phyloP scores from a whole-genome alignment of 1,284 basidiomycete species.

The Ustanciosporium gigantosporum region DNA sequence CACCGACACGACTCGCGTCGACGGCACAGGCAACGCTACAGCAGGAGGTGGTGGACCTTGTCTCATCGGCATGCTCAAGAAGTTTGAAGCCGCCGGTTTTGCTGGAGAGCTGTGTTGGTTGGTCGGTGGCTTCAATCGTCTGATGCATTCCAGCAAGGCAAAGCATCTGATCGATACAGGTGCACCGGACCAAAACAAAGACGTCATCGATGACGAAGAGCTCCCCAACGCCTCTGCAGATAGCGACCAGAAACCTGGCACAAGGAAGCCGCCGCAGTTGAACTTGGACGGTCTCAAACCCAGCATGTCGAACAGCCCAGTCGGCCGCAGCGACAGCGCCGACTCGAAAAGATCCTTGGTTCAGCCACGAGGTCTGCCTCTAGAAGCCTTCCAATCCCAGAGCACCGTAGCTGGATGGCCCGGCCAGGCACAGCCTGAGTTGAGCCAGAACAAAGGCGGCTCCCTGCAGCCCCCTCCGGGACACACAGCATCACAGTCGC shows the following conservation, averaged over 20 bases:
- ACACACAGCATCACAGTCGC: too few species aligned
- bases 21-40: conserved; percentile 47
- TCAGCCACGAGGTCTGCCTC: conserved; percentile 48
- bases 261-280: not conserved
- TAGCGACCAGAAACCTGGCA: conserved; percentile 3
- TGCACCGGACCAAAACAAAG: conserved; percentile 1
- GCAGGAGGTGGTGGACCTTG: conserved; percentile 56
- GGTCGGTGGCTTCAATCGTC: conserved; percentile 54
- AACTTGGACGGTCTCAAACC: not conserved
- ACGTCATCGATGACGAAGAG: too few species aligned
- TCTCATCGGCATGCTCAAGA: conserved; percentile 55
- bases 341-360: conserved; percentile 29
- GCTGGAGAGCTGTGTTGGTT: conserved; percentile 56
- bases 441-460: not conserved
- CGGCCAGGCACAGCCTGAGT: conserved; percentile 4
- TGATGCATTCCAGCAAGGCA: conserved; percentile 20
- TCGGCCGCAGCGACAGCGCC: too few species aligned
- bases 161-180: conserved; percentile 23
- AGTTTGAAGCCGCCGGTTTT: conserved; percentile 55
- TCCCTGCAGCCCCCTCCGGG: not conserved
- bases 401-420: conserved; percentile 41
- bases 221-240: too few species aligned
- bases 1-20: conserved; percentile 42
- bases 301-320: not conserved
- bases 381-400: conserved; percentile 50